Conservation (phyloP, 441 rosid species). For the Erodium moschatum region DNA sequence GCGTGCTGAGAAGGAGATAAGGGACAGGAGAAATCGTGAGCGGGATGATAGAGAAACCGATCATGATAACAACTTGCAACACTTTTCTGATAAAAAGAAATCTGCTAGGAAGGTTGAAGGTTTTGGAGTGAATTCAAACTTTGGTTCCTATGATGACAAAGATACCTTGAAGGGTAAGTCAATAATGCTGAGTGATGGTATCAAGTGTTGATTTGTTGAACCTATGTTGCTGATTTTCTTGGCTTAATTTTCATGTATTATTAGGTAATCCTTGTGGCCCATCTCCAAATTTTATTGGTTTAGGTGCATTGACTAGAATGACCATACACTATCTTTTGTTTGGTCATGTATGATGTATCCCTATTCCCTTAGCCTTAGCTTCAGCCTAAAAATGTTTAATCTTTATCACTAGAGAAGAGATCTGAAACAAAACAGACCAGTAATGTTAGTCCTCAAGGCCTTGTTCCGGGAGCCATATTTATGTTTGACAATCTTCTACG, state of each 20-base stretch:
- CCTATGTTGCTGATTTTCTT: neutral
- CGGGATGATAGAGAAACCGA: constrained; percentile 51
- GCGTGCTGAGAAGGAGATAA: constrained; percentile 54
- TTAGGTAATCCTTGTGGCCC: neutral
- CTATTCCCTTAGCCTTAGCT: neutral
- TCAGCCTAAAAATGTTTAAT: neutral
- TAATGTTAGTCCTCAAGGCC: neutral
- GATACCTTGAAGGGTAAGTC: constrained; percentile 49
- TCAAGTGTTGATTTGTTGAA: neutral
- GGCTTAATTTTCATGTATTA: neutral
- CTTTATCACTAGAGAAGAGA: neutral
- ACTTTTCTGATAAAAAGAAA: constrained; percentile 42
- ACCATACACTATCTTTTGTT: neutral
- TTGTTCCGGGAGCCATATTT: neutral
- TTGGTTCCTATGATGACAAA: constrained; percentile 61
- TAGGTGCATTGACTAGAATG: neutral
- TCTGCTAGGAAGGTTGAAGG: constrained; percentile 36
- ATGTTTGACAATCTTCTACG: neutral
- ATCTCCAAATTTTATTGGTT: neutral
- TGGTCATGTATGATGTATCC: neutral
- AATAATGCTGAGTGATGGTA: constrained; percentile 11
- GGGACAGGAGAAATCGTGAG: constrained; percentile 42
- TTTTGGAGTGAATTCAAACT: constrained; percentile 39
- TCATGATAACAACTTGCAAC: constrained; percentile 51
- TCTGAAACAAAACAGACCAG: neutral